Percentiles rank a stretch among this genome's conserved stretches.
Conservation (phyloP, 352 stramenopile species). For the Phytophthora niederhauseri region DNA sequence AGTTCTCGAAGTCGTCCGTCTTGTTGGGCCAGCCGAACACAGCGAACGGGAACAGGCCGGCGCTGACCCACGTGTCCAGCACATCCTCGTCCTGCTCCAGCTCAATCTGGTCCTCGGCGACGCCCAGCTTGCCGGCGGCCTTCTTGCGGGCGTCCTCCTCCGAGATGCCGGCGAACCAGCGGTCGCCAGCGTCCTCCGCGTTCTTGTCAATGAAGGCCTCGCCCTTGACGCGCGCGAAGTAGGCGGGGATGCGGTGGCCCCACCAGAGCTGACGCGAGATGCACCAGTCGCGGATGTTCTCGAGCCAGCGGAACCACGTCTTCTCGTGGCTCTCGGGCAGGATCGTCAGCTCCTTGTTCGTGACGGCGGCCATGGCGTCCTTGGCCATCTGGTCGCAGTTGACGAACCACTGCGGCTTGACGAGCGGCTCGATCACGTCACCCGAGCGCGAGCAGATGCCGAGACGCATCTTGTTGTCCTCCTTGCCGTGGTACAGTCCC, state of each 20-base stretch:
- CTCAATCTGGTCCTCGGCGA: conserved; percentile 64
- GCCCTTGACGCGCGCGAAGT: conserved; percentile 93
- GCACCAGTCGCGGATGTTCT: conserved; percentile 99
- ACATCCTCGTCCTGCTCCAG: conserved; percentile 99
- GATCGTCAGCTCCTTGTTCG: conserved; percentile 84
- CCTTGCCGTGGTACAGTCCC: conserved; percentile 97
- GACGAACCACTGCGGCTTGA: conserved; percentile 99
- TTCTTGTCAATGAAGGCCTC: conserved; percentile 80
- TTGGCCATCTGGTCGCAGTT: conserved; percentile 90
- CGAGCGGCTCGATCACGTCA: conserved; percentile 99
- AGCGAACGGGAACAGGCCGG: conserved; percentile 95
- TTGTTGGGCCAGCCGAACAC: conserved; percentile 86
- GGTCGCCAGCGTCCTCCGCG: conserved; percentile 53
- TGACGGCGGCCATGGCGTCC: conserved; percentile 83
- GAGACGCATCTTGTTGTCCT: conserved; percentile 98
- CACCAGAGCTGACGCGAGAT: conserved; percentile 99
- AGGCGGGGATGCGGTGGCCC: conserved; percentile 99
- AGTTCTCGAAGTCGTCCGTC: conserved; percentile 80
- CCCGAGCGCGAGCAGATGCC: conserved; percentile 98
- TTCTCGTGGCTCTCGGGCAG: conserved; percentile 92
- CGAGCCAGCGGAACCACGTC: conserved; percentile 97
- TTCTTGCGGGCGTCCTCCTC: conserved; percentile 92
- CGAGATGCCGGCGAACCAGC: conserved; percentile 81
- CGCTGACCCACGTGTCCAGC: conserved; percentile 99
- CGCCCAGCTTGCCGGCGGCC: conserved; percentile 72